phyloP scores from a whole-genome alignment of 176 grass and related monocot genomes.

The Juncus effusus region DNA sequence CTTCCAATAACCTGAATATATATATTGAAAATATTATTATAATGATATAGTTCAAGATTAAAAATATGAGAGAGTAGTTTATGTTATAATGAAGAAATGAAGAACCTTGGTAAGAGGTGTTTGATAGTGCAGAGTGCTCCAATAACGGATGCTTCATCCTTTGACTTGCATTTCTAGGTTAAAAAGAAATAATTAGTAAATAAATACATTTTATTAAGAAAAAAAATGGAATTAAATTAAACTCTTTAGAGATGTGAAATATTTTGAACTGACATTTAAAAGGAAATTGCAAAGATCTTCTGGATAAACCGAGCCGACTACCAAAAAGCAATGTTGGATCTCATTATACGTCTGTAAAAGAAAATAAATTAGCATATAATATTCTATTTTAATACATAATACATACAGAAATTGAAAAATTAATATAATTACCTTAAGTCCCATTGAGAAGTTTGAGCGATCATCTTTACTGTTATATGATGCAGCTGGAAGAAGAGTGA shows the following conservation, averaged over 20 bases:
- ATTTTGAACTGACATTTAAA: constrained; percentile 68
- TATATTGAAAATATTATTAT: constrained; percentile 9
- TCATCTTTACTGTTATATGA: constrained; percentile 62
- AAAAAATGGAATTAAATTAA: constrained; percentile 13
- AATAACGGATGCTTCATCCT: constrained; percentile 83
- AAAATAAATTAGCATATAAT: constrained; percentile 29
- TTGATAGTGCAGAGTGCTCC: constrained; percentile 77
- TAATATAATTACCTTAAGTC: constrained; percentile 65
- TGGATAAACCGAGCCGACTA: constrained; percentile 84
- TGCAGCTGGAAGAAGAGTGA: constrained; percentile 78
- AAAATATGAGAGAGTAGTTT: neutral
- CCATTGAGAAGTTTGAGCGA: constrained; percentile 60
- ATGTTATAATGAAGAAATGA: constrained; percentile 1
- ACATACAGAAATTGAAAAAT: neutral
- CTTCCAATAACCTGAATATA: constrained; percentile 74
- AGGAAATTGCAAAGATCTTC: constrained; percentile 91
- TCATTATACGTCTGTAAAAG: constrained; percentile 85
- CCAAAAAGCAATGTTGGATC: constrained; percentile 94
- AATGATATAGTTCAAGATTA: neutral
- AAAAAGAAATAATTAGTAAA: constrained; percentile 1
- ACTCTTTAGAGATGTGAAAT: constrained; percentile 16
- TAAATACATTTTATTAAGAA: constrained; percentile 12
- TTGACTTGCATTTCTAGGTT: constrained; percentile 87
- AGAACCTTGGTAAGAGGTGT: constrained; percentile 88
- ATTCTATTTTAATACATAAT: constrained; percentile 6